These are phyloP conservation scores for Rhodotorula sp. DNA, from an alignment of 1,284 basidiomycete species.

Conservation along the genomic window DNA sequence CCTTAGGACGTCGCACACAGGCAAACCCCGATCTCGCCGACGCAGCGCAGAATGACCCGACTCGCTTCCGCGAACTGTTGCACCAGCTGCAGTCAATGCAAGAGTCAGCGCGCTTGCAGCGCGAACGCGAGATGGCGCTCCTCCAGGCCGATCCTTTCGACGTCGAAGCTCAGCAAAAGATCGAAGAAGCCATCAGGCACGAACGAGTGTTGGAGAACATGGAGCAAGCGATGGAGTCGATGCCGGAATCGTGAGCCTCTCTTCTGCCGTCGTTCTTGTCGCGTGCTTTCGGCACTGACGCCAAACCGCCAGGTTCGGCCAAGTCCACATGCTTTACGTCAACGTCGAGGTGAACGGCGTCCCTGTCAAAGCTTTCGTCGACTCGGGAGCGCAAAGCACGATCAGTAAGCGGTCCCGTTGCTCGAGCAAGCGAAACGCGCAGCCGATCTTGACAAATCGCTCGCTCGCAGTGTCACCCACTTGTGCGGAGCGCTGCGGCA, in stretches of 20 bases:
- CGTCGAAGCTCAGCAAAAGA: constrained; percentile 81
- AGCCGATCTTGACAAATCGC: constrained; percentile 1
- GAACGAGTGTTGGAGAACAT: constrained; percentile 84
- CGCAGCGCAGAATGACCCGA: constrained; percentile 67
- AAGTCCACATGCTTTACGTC: constrained; percentile 90
- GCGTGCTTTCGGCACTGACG: background rate
- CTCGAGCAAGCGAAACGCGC: background rate
- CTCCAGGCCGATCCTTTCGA: constrained; percentile 52
- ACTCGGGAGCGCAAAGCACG: constrained; percentile 93
- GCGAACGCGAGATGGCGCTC: constrained; percentile 56
- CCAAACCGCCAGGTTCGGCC: constrained; percentile 64
- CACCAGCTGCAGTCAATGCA: constrained; percentile 41
- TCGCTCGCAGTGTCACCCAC: constrained; percentile 76
- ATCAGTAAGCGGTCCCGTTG: constrained; percentile 68
- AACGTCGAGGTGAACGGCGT: constrained; percentile 84
- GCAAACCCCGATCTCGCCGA: constrained; percentile 72
- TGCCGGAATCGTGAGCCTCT: constrained; percentile 51
- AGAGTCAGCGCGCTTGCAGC: constrained; percentile 50
- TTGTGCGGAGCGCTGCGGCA: constrained; percentile 86
- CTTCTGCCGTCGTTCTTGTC: too few species aligned
- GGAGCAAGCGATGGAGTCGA: constrained; percentile 76
- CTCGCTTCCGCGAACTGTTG: constrained; percentile 66
- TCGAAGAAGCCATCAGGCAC: constrained; percentile 89
- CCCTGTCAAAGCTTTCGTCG: constrained; percentile 92
- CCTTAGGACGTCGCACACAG: constrained; percentile 52